A percentile compares a stretch with the other conserved stretches of the same genome.
These are phyloP conservation scores for Graphilbum fragrans DNA, from an alignment of 2,329 filamentous ascomycete genomes.

Conservation along the genomic window DNA sequence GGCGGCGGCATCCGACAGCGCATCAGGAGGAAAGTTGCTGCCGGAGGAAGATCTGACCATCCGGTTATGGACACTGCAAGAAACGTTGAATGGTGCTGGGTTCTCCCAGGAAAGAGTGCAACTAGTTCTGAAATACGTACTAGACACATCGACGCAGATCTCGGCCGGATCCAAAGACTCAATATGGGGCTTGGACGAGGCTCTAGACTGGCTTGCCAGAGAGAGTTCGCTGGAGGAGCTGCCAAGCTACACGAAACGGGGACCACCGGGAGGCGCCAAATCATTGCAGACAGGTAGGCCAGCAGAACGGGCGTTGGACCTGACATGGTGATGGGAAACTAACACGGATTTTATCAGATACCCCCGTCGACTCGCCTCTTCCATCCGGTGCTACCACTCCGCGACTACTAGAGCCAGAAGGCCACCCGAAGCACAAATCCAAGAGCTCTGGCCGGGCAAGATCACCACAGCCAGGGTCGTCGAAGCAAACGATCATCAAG, in stretches of 20 bases:
- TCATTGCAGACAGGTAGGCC: conserved; percentile 17
- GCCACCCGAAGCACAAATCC: conserved; percentile 3
- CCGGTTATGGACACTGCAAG: conserved; percentile 74
- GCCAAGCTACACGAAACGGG: conserved; percentile 54
- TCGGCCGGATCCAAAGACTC: conserved; percentile 45
- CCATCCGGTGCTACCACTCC: conserved; percentile 39
- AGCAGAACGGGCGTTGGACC: background rate
- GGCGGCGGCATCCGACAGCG: conserved; percentile 32
- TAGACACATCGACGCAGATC: conserved; percentile 55
- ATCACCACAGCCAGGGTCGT: conserved; percentile 14
- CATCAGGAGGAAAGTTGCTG: conserved; percentile 35
- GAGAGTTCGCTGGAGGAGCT: conserved; percentile 58
- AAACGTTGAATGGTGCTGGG: conserved; percentile 55
- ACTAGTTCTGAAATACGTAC: conserved; percentile 51
- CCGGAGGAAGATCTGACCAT: conserved; percentile 69
- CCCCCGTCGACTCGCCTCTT: conserved; percentile 35
- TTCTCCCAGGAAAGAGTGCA: conserved; percentile 54
- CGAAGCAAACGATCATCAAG: conserved; percentile 32
- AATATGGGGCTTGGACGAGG: conserved; percentile 79
- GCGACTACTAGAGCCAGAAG: conserved; percentile 23
- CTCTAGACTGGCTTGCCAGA: conserved; percentile 80
- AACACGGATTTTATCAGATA: conserved; percentile 21
- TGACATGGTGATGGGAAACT: background rate
- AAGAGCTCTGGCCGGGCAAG: conserved; percentile 15
- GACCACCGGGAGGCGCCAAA: conserved; percentile 18